Base-by-base conservation (phyloP, 768 basidiomycete species). In the Auricularia heimuer region DNA sequence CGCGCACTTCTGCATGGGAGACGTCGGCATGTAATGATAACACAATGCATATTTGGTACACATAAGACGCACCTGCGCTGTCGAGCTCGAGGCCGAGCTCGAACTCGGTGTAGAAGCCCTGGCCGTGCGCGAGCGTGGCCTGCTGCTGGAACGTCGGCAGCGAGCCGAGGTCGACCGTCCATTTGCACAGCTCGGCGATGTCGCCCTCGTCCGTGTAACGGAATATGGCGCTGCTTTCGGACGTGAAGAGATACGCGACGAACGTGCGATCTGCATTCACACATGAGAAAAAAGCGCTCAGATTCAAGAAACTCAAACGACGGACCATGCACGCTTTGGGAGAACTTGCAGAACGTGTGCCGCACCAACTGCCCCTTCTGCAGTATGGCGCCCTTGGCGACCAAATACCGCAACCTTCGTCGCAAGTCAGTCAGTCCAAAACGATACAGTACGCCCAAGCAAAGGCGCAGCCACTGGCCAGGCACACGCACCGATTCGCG, bases 121-220 rank as follows among this genome's bases (percentile, higher is more conserved):
- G 78, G 45, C 77, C 73, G 54, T 81, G 79, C 10, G 84, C 80
- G 65, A 78, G 70, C n/a, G 75, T 76, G 62, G 88, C 87, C 68
- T 88, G 86, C 67, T 85, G 84, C 72, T 83, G 86, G 79, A 92
- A 93, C 61, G 84, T 85, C 45, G 92, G 92, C 63, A 94, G 75
- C 33, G 87, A 81, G 54, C 84, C 83, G 62, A 94, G 80, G 74
- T 94, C 88, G 39, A 94, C 91, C 10, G 88, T 92, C 92, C 92
- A 94, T 76, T 89, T 87, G 77, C 89, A 91, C 60, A 91, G 75
- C 72, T 91, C 89, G 66, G 72, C 77, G 3, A 83, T 86, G 70
- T 89, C 89, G 35, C 89, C 89, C 77, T 94, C 92, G 72, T 94
- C 92, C 1, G 86, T 90, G 70, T 93, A 94, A 67, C 91, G 80